These are phyloP conservation scores for Chalciporus sp. DNA, from an alignment of 1,284 basidiomycete species.

Conservation along the genomic window DNA sequence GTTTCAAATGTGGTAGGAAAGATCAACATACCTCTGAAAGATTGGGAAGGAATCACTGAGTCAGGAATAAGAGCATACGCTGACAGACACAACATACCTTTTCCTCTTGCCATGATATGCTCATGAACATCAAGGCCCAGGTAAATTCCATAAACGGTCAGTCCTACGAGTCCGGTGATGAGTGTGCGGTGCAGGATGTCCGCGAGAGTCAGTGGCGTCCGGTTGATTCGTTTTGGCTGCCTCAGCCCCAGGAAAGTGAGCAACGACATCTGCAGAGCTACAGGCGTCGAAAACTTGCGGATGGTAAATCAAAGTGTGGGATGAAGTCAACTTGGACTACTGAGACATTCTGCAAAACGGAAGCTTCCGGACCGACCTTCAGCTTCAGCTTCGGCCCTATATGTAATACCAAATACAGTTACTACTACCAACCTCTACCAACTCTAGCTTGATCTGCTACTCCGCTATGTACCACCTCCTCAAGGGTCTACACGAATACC, in stretches of 20 bases:
- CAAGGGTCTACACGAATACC: conserved; percentile 85
- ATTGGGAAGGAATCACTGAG: not conserved
- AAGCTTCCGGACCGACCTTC: too few species aligned
- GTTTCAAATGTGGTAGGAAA: not conserved
- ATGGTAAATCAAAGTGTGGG: too few species aligned
- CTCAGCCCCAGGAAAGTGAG: conserved; percentile 30
- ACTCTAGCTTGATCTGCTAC: conserved; percentile 57
- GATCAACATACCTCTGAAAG: conserved; percentile 21
- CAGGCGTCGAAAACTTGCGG: not conserved
- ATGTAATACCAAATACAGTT: too few species aligned
- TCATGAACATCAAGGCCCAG: conserved; percentile 35
- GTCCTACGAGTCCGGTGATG: conserved; percentile 30
- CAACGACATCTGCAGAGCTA: conserved; percentile 25
- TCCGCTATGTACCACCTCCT: conserved; percentile 90
- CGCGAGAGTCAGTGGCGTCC: conserved; percentile 27
- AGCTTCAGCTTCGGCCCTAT: too few species aligned
- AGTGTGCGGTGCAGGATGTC: conserved; percentile 35
- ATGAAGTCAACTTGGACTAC: too few species aligned
- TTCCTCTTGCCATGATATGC: conserved; percentile 35
- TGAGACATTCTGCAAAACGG: too few species aligned
- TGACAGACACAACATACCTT: conserved; percentile 23
- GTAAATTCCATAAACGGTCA: conserved; percentile 35
- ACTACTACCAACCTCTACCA: too few species aligned
- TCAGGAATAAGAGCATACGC: not conserved
- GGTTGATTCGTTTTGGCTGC: conserved; percentile 20